A percentile compares a stretch with the other conserved stretches of the same genome.
These are phyloP conservation scores for Neurospora tetraspora DNA, from an alignment of 495 filamentous ascomycete genomes.

Conservation along the genomic window DNA sequence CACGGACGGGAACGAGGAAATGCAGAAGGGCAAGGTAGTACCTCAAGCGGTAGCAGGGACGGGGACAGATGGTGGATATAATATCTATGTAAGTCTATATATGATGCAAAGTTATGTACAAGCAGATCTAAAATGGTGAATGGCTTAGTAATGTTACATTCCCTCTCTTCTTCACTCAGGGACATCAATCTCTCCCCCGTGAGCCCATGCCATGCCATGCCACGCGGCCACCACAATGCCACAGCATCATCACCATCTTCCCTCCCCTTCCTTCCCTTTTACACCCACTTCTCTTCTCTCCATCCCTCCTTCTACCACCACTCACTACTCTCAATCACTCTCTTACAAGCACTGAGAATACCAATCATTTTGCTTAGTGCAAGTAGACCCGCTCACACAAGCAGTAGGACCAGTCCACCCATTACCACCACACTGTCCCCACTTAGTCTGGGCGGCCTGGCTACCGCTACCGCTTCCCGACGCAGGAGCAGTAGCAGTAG, in stretches of 20 bases:
- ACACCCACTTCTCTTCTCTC: background rate
- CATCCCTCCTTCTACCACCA: background rate
- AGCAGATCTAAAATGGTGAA: background rate
- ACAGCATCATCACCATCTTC: background rate
- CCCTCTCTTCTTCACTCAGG: background rate
- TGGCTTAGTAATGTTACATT: background rate
- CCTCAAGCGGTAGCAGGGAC: too few relatives aligned
- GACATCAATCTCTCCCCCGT: background rate
- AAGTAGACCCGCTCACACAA: conserved; percentile 36
- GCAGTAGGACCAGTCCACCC: conserved; percentile 37
- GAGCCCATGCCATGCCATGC: background rate
- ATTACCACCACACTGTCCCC: conserved; percentile 43
- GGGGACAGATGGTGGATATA: background rate
- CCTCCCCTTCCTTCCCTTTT: background rate
- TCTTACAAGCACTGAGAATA: conserved; percentile 16
- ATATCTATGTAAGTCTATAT: background rate
- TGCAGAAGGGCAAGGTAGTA: too few relatives aligned
- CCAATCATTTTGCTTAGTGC: conserved; percentile 36
- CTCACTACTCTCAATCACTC: background rate
- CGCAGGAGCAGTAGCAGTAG: too few relatives aligned
- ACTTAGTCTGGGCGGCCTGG: conserved; percentile 16
- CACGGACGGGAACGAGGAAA: too few relatives aligned
- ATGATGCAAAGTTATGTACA: background rate
- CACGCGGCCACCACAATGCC: background rate
- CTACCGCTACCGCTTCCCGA: too few relatives aligned